Base-by-base conservation (phyloP, 495 filamentous ascomycete genomes). In the Extremus antarcticus region DNA sequence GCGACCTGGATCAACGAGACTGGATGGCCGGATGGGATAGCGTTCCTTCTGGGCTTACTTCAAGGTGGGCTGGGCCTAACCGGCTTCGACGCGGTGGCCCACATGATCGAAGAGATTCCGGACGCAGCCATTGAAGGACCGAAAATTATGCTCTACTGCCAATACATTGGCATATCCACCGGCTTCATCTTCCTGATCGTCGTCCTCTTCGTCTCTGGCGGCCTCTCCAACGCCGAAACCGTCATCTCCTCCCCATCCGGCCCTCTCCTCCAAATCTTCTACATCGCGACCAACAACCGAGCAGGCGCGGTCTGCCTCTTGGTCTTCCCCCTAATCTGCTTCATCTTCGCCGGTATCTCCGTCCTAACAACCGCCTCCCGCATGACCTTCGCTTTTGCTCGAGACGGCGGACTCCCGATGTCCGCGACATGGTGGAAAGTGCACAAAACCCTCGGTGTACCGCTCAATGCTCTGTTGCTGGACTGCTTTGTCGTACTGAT, bases 321-420 rank as follows among this genome's bases (percentile, higher is more conserved):
- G 3, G 78, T 86, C 74, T 87, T 88, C 63, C 84, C 85, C 0
- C 71, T 88, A 19, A 65, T 83, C 17, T 88, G 83, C 60, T 77
- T 87, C 54, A 66, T 88, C 0, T 87, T 88, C 60, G 82, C 83
- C 9, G 76, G 79, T 2, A 85, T 75, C 1, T 79, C 75, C 15
- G 81, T 88, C 57, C 84, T 86, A 81, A 85, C 84, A 2, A 87
- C 85, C 11, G 80, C 78, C 50, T 83, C 77, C 55, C 80, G 86
- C 11, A 87, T 88, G 82, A 78, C 80, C 25, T 88, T 83, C 56
- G 84, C 85, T 1, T 90, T 90, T 80, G 19, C 76, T 47, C 73
- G 85, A 60, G 85, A 88, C 58, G 78, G 81, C 11, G 86, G 85
- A 20, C 74, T 90, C 15, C 86, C 86, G 0, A 76, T 76, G 35